Conservation (phyloP, 148 eudicot genomes). For the Gaultheria prostrata region DNA sequence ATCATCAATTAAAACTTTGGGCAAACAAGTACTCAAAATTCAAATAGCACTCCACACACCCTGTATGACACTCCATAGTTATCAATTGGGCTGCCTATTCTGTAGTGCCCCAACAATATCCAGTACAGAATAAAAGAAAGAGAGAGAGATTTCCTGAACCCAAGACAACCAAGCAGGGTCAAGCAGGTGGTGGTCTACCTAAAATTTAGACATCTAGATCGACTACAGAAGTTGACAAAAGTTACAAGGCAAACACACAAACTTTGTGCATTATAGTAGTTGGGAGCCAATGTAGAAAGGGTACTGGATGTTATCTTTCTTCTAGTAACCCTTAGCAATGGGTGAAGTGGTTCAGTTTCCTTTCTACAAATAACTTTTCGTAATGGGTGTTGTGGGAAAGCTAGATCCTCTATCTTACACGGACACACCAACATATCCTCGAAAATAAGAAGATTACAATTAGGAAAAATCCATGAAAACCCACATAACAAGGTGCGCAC, state of each 20-base stretch:
- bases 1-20: neutral
- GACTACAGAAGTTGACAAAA: neutral
- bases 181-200: neutral
- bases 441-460: neutral
- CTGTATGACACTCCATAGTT: neutral
- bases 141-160: neutral
- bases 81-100: neutral
- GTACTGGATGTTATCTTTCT: neutral
- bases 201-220: neutral
- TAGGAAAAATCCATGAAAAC: neutral
- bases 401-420: neutral
- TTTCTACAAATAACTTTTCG: too few species aligned
- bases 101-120: slow-evolving; percentile 7
- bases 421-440: neutral
- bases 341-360: too few species aligned
- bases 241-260: neutral
- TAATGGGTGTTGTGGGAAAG: neutral
- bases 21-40: neutral
- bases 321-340: neutral
- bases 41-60: neutral
- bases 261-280: neutral
- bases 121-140: neutral
- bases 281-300: too few species aligned
- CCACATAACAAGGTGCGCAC: neutral
- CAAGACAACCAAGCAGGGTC: neutral